phyloP scores from a whole-genome alignment of 805 yeast species.

The Debaryomyces castellii region DNA sequence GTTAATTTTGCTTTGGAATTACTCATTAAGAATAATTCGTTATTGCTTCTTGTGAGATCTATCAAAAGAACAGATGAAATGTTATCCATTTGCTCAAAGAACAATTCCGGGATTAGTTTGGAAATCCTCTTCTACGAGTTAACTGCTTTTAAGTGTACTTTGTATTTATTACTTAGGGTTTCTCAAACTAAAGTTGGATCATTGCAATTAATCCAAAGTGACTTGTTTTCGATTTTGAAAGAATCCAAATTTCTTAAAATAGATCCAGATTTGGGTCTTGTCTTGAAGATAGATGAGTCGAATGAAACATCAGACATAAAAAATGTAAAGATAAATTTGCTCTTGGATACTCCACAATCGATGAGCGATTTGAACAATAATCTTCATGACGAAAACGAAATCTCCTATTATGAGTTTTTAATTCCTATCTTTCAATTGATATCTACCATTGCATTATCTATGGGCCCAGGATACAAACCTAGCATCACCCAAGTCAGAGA shows the following conservation, averaged over 20 bases:
- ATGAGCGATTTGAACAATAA: constrained; percentile 14
- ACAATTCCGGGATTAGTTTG: constrained; percentile 36
- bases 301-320: constrained; percentile 17
- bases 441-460: constrained; percentile 62
- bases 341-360: constrained; percentile 52
- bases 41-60: constrained; percentile 64
- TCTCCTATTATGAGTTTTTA: constrained; percentile 66
- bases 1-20: constrained; percentile 59
- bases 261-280: constrained; percentile 81
- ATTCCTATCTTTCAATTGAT: constrained; percentile 75
- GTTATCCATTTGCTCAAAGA: constrained; percentile 34
- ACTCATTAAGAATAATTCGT: constrained; percentile 63
- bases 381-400: constrained; percentile 12
- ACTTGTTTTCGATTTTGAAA: constrained; percentile 61
- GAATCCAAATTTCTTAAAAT: constrained; percentile 55
- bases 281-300: constrained; percentile 30
- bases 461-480: constrained; percentile 72
- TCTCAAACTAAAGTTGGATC: constrained; percentile 82
- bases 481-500: constrained; percentile 53
- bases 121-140: constrained; percentile 67
- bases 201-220: constrained; percentile 69
- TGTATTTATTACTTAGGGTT: constrained; percentile 68
- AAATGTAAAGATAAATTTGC: constrained; percentile 44
- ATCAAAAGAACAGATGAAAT: constrained; percentile 69
- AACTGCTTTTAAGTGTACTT: constrained; percentile 70